Evolutionary conservation across 2,329 filamentous ascomycete genomes (phyloP).

Genomic region (Colletotrichum sp.): DNA sequence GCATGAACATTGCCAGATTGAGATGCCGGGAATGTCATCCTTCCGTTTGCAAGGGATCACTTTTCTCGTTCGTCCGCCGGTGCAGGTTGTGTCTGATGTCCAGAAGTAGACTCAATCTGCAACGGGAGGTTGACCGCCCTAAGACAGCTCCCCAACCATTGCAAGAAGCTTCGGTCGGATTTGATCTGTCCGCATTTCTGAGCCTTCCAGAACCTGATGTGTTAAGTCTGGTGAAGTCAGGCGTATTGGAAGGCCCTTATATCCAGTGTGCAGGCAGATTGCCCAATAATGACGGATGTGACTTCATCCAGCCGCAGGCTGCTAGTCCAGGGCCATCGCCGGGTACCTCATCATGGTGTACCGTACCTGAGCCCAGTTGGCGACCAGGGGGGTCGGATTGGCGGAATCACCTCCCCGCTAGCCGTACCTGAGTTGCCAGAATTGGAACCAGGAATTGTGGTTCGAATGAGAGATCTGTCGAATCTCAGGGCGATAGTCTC

Average conservation of each 20-base stretch:
- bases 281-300: background rate
- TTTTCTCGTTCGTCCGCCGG: background rate
- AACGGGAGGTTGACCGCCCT: background rate
- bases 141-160: background rate
- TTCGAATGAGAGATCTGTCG: background rate
- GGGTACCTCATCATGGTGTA: background rate
- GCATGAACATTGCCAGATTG: background rate
- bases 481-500: background rate
- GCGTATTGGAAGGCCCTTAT: background rate
- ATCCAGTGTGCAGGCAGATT: background rate
- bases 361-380: background rate
- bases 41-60: background rate
- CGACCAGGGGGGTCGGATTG: background rate
- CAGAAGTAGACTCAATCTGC: background rate
- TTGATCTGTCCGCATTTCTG: background rate
- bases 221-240: background rate
- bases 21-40: background rate
- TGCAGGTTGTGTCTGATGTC: background rate
- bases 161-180: background rate
- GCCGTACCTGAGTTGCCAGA: background rate
- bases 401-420: slow-evolving; percentile 3
- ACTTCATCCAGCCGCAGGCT: background rate
- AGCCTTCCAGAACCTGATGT: background rate
- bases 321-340: background rate
- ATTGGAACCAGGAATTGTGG: background rate